Conservation (phyloP, 768 basidiomycete genomes). For the Tulasnella sp. region DNA sequence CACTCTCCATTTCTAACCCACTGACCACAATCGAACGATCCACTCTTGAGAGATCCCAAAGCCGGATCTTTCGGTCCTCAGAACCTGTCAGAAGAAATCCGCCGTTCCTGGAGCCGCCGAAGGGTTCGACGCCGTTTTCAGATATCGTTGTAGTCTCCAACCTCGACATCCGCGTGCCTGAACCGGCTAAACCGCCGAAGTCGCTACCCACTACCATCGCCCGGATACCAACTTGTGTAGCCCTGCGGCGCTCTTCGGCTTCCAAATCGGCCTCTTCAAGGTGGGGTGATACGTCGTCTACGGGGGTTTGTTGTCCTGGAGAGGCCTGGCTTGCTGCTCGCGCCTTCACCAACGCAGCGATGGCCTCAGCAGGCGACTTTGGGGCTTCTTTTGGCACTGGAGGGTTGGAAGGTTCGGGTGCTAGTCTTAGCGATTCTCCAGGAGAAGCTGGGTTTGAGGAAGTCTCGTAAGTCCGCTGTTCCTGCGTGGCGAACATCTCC, state of each 20-base stretch:
- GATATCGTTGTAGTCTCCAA: not conserved
- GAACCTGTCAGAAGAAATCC: slow-evolving; percentile 85
- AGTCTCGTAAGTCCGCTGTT: not conserved
- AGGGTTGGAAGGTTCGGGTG: not conserved
- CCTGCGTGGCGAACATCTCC: slow-evolving; percentile 60
- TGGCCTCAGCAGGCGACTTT: slow-evolving; percentile 59
- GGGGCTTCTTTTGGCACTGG: slow-evolving; percentile 41
- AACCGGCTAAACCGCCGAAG: slow-evolving; percentile 50
- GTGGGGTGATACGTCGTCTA: slow-evolving; percentile 14
- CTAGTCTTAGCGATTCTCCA: not conserved
- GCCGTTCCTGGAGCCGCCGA: slow-evolving; percentile 26
- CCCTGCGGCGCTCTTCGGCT: slow-evolving; percentile 19
- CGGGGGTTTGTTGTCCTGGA: not conserved
- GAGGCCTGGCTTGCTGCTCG: slow-evolving; percentile 27
- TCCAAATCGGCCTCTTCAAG: slow-evolving; percentile 10
- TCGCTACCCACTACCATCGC: slow-evolving; percentile 64
- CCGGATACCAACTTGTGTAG: slow-evolving; percentile 52
- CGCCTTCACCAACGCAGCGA: slow-evolving; percentile 70
- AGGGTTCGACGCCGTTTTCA: not conserved
- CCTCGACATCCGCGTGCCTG: slow-evolving; percentile 7
- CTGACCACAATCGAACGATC: slow-evolving; percentile 73
- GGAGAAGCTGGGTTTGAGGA: not conserved
- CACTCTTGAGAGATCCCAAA: slow-evolving; percentile 76
- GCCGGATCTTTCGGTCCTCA: slow-evolving; percentile 76
- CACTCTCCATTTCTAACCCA: slow-evolving; percentile 65